Evolutionary conservation across 208 protist genomes (phyloP).

Genomic region (Crithidia thermophila): DNA sequence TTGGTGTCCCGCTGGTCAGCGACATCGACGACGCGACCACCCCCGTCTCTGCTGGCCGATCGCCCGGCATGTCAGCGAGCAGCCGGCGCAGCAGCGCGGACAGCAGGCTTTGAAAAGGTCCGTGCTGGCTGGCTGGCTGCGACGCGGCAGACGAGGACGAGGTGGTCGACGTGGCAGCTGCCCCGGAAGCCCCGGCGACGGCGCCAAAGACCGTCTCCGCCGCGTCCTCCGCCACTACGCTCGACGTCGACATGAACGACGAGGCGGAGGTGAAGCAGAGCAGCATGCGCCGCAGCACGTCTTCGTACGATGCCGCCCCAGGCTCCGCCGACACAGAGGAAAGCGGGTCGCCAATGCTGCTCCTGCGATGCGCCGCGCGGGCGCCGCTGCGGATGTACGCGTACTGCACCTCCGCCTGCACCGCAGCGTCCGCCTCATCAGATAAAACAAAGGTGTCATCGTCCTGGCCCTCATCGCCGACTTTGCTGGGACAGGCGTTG

Average conservation of each 20-base stretch:
- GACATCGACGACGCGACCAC: neutral
- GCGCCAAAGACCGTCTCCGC: neutral
- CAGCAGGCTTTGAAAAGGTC: slow-evolving; percentile 18
- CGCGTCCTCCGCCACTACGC: neutral
- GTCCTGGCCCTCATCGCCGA: neutral
- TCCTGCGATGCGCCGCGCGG: neutral
- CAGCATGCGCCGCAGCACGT: slow-evolving; percentile 30
- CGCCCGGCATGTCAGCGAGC: neutral
- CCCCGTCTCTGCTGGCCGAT: neutral
- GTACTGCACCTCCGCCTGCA: slow-evolving; percentile 38
- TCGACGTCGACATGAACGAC: slow-evolving; percentile 24
- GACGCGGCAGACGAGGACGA: neutral
- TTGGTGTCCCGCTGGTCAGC: no score
- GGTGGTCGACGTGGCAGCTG: neutral
- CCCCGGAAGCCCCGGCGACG: neutral
- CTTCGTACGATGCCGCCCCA: slow-evolving; percentile 11
- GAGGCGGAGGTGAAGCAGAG: slow-evolving; percentile 24
- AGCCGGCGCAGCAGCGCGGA: slow-evolving; percentile 23
- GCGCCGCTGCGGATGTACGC: slow-evolving; percentile 19
- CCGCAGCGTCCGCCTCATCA: slow-evolving; percentile 25
- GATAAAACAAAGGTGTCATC: slow-evolving; percentile 15
- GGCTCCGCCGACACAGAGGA: neutral
- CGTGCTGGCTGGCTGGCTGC: neutral
- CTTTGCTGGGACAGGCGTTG: neutral
- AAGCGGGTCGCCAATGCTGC: no score